A percentile compares a stretch with the other conserved stretches of the same genome.
Evolutionary conservation across 2,329 filamentous ascomycete species (phyloP).

Genomic region (Xylariomycetidae sp.): DNA sequence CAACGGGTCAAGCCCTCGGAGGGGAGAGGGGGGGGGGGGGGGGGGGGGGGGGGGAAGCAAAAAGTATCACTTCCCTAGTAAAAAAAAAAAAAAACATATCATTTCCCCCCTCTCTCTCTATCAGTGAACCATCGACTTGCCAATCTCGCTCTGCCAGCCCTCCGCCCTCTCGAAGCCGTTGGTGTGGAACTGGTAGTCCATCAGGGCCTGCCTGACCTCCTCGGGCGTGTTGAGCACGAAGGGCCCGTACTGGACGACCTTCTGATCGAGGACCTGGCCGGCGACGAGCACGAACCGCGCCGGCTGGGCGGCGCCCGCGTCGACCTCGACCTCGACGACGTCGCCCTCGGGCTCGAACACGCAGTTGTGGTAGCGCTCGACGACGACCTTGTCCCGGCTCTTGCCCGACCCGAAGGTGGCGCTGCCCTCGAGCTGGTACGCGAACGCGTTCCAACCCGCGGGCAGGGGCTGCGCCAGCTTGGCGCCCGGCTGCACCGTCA

Average conservation of each 20-base stretch:
- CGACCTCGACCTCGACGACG: constrained; percentile 65
- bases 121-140: constrained; percentile 26
- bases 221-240: constrained; percentile 62
- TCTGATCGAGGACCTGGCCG: constrained; percentile 64
- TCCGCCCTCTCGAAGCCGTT: constrained; percentile 68
- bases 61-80: no score
- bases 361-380: constrained; percentile 78
- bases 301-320: constrained; percentile 51
- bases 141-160: constrained; percentile 62
- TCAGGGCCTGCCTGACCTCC: constrained; percentile 61
- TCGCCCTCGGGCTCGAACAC: constrained; percentile 82
- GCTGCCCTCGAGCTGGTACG: constrained; percentile 75
- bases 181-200: constrained; percentile 58
- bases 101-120: no score
- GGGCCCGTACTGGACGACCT: constrained; percentile 66
- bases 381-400: constrained; percentile 42
- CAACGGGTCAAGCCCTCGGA: no score
- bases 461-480: constrained; percentile 72
- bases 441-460: constrained; percentile 81
- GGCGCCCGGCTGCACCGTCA: constrained; percentile 75
- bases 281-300: constrained; percentile 60
- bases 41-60: no score
- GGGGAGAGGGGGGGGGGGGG: no score
- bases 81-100: constrained; percentile 1
- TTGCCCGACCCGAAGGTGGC: constrained; percentile 56